Percentiles rank a stretch among this genome's conserved stretches.
These are phyloP conservation scores for Graphilbum sp. DNA, from an alignment of 2,329 filamentous ascomycete species.

Conservation along the genomic window DNA sequence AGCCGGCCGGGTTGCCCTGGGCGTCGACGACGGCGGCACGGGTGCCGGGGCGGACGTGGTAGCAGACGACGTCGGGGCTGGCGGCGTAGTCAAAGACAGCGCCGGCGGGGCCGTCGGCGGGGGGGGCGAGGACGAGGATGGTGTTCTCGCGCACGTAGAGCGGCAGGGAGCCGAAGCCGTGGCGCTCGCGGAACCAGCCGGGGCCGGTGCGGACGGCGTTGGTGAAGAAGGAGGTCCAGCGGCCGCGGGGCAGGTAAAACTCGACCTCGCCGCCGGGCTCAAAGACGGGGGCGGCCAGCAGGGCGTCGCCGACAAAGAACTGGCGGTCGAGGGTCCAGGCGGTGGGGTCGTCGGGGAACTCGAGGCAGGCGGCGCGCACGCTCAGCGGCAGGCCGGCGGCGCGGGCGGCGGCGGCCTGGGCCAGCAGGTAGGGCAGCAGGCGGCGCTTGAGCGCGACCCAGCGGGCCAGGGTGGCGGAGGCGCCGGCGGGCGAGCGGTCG, in stretches of 20 bases:
- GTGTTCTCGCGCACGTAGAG: slow-evolving; percentile 34
- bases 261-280: slow-evolving; percentile 45
- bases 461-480: slow-evolving; percentile 28
- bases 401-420: slow-evolving; percentile 18
- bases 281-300: slow-evolving; percentile 50
- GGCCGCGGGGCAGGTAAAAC: slow-evolving; percentile 42
- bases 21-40: too few species aligned
- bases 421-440: slow-evolving; percentile 34
- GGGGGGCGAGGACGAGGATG: too few species aligned
- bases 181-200: slow-evolving; percentile 43
- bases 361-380: slow-evolving; percentile 49
- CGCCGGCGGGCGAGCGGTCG: slow-evolving; percentile 37
- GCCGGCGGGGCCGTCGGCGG: too few species aligned
- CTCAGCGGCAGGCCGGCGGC: slow-evolving; percentile 16
- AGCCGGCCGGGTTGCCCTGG: too few species aligned
- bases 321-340: slow-evolving; percentile 52
- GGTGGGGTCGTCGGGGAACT: slow-evolving; percentile 56
- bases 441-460: slow-evolving; percentile 34
- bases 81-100: too few species aligned
- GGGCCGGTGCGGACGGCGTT: slow-evolving; percentile 31
- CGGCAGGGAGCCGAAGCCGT: slow-evolving; percentile 40
- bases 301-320: slow-evolving; percentile 53
- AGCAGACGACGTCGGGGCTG: too few species aligned
- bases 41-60: too few species aligned
- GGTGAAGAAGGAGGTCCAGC: slow-evolving; percentile 32